Evolutionary conservation across 495 filamentous ascomycete genomes (phyloP).

Genomic region (Aspergillus biplanus): DNA sequence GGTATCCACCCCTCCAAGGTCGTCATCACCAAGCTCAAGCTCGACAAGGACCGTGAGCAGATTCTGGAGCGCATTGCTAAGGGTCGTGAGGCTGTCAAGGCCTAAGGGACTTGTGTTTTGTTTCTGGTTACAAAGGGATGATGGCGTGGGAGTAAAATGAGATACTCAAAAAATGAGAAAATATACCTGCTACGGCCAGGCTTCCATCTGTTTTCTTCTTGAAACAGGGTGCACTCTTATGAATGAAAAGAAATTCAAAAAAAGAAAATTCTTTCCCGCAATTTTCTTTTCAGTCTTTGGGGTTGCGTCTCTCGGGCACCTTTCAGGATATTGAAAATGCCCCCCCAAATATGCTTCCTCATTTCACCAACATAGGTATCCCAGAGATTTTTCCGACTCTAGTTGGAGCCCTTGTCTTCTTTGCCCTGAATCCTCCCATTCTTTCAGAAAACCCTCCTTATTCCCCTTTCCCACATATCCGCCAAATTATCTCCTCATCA

Average conservation of each 20-base stretch:
- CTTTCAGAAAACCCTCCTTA: not conserved
- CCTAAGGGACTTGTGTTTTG: constrained; percentile 36
- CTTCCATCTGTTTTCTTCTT: constrained; percentile 27
- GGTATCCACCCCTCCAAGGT: constrained; percentile 91
- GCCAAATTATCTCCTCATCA: constrained; percentile 58
- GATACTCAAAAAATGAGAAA: constrained; percentile 39
- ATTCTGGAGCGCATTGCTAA: constrained; percentile 84
- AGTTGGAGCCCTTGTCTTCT: not conserved
- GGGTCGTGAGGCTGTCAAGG: constrained; percentile 65
- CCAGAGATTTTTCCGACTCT: not conserved
- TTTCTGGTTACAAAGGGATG: constrained; percentile 43
- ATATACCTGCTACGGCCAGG: constrained; percentile 40
- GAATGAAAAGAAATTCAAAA: constrained; percentile 19
- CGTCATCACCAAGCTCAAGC: constrained; percentile 95
- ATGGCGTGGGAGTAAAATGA: constrained; percentile 41
- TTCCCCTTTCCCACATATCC: constrained; percentile 11
- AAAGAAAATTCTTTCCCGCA: constrained; percentile 25
- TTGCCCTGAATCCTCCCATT: not conserved
- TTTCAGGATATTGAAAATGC: not conserved
- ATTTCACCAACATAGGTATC: constrained; percentile 12
- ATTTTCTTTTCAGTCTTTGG: constrained; percentile 10
- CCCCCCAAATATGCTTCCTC: constrained; percentile 13
- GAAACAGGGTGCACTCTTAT: constrained; percentile 23
- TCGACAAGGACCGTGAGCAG: constrained; percentile 96
- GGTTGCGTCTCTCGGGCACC: not conserved